These are phyloP conservation scores for Taiwanofungus camphoratus DNA, from an alignment of 1,284 basidiomycete genomes.

Conservation along the genomic window DNA sequence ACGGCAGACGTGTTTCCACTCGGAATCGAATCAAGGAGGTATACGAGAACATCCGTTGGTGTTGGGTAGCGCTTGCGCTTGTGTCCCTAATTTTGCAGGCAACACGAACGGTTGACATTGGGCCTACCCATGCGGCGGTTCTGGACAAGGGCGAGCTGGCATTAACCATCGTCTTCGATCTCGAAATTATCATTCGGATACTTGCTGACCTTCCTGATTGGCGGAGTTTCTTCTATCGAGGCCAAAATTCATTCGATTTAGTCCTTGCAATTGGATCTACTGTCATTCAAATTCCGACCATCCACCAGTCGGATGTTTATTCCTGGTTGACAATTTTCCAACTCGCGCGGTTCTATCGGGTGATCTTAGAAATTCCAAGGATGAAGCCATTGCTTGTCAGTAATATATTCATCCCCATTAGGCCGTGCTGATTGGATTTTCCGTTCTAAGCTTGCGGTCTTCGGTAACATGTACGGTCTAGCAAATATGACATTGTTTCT, in stretches of 20 bases:
- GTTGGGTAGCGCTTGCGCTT: constrained; percentile 78
- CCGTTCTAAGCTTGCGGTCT: constrained; percentile 68
- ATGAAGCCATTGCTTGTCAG: constrained; percentile 77
- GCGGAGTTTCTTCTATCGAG: constrained; percentile 68
- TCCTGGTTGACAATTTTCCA: constrained; percentile 93
- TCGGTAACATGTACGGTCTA: constrained; percentile 90
- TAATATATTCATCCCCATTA: constrained; percentile 7
- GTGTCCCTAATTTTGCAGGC: constrained; percentile 76
- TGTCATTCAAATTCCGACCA: constrained; percentile 83
- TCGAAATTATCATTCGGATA: constrained; percentile 83
- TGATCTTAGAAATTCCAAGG: constrained; percentile 84
- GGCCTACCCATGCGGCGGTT: constrained; percentile 38
- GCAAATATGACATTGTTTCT: constrained; percentile 94
- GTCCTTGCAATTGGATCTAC: constrained; percentile 77
- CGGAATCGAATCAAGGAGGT: constrained; percentile 47
- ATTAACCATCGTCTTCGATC: constrained; percentile 81
- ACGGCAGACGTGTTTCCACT: constrained; percentile 37
- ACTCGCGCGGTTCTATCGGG: constrained; percentile 87
- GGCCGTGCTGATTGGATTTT: constrained; percentile 3
- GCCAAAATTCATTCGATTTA: constrained; percentile 76
- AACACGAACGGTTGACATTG: constrained; percentile 58
- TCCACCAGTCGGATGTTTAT: constrained; percentile 65
- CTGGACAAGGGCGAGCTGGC: constrained; percentile 70
- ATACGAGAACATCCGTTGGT: constrained; percentile 60
- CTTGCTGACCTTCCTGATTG: constrained; percentile 76